These are phyloP conservation scores for Steccherinum ochraceum DNA, from an alignment of 768 basidiomycete species.

Conservation along the genomic window DNA sequence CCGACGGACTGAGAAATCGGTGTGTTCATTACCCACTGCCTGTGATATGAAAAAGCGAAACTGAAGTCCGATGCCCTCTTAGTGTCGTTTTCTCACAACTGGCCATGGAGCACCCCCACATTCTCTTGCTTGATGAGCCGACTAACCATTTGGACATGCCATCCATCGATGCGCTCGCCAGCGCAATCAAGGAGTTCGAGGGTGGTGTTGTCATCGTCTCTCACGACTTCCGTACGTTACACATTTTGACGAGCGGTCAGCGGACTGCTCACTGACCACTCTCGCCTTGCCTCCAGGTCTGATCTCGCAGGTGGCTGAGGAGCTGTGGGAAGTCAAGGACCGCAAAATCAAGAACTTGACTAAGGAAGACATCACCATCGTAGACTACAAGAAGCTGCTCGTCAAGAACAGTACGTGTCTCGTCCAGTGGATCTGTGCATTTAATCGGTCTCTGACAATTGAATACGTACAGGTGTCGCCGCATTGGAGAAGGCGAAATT, in stretches of 20 bases:
- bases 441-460: constrained; percentile 4
- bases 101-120: constrained; percentile 96
- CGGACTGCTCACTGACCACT: constrained; percentile 4
- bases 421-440: no score
- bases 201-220: constrained; percentile 99
- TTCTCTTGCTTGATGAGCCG: constrained; percentile 89
- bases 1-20: constrained; percentile 95
- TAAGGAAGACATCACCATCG: constrained; percentile 83
- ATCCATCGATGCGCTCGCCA: constrained; percentile 93
- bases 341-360: constrained; percentile 91
- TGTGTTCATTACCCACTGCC: constrained; percentile 34
- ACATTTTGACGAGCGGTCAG: constrained; percentile 5
- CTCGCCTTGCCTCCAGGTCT: constrained; percentile 49
- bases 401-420: constrained; percentile 74
- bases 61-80: no score
- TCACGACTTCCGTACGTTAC: constrained; percentile 90
- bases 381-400: constrained; percentile 89
- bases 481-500: constrained; percentile 92
- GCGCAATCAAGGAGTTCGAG: constrained; percentile 93
- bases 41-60: no score
- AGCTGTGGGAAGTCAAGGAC: constrained; percentile 97
- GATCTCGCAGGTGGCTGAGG: constrained; percentile 96
- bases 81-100: constrained; percentile 96
- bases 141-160: constrained; percentile 98
- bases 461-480: constrained; percentile 49